Base-by-base conservation (phyloP, 371 early-diverging fungal genomes). In the Quaeritorhiza haematococci region DNA sequence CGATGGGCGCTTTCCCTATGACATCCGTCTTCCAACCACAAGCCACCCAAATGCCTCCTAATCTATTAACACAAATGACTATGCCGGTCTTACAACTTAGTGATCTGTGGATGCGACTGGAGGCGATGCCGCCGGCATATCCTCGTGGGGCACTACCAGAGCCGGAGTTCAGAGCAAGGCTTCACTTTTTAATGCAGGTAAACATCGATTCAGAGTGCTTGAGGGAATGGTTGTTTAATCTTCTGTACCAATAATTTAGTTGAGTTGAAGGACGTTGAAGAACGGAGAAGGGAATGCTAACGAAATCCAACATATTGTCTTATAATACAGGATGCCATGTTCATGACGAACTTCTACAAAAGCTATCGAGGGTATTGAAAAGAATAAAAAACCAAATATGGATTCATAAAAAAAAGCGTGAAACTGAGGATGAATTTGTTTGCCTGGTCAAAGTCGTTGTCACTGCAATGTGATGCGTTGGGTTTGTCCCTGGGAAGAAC, bases 41-140 rank as follows among this genome's bases (percentile, higher is more conserved):
- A n/a, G n/a, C n/a, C n/a, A n/a, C 41, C 55, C 33, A 28, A 41
- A 24, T 28, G 13, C 49, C 4, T 32, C 34, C 29, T 29, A 21
- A n/a, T n/a, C n/a, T n/a, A n/a, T n/a, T n/a, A 26, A 17, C 28
- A 7, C 38, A 23, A 8, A 15, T 29, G 6, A 28, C 23, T 3
- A 56, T 46, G 33, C 58, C 58, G 17, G 33, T 57, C 42, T 34
- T 59, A 30, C 33, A 51, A 1, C 38, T 59, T 26, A n/a, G 51
- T 32, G 61, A 61, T 61, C 29, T 65, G 46, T 65, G 66, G 66
- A 50, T 52, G 33, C 61, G 66, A 58, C 23, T 65, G 3, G 66
- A 65, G 28, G 56, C 55, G 30, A 5, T 65, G 48, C 50, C 61
- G 29, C 52, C 64, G 10, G 30, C 48, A 26, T 44, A 27, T 17